Conservation (phyloP, 495 filamentous ascomycete genomes). For the Pyronema domesticum region DNA sequence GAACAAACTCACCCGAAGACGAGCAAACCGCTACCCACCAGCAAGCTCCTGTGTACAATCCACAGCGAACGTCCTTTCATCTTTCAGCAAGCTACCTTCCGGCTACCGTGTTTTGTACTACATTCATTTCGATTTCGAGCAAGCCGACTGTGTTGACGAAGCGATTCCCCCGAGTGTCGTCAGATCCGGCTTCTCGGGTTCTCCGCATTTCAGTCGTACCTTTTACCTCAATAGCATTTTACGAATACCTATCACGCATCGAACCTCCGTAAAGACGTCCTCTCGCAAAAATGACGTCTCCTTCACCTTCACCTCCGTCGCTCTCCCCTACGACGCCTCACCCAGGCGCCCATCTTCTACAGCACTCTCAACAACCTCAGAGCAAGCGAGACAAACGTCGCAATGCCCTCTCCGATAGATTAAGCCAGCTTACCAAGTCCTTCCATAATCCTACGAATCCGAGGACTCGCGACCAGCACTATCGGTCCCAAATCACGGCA, state of each 20-base stretch:
- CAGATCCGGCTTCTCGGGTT: neutral
- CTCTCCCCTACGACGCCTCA: constrained; percentile 2
- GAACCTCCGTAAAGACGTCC: neutral
- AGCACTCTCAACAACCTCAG: neutral
- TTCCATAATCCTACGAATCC: constrained; percentile 40
- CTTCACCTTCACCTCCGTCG: neutral
- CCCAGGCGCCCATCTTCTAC: neutral
- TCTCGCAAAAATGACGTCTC: neutral
- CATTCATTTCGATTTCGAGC: neutral
- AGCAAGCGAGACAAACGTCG: constrained; percentile 87
- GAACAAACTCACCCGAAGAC: neutral
- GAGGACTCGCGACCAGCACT: constrained; percentile 57
- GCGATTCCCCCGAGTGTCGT: neutral
- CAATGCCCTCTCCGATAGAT: constrained; percentile 54
- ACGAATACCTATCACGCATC: neutral
- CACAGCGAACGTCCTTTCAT: neutral
- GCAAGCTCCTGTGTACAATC: neutral
- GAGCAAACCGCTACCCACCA: neutral
- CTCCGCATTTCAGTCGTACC: neutral
- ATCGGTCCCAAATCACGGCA: constrained; percentile 72
- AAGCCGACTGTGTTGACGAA: neutral
- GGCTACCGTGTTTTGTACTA: neutral
- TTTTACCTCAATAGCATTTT: neutral
- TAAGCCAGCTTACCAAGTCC: constrained; percentile 50
- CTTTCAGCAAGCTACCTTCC: neutral